Evolutionary conservation across 768 basidiomycete species (phyloP).

Genomic region (Chalciporus piperatus): DNA sequence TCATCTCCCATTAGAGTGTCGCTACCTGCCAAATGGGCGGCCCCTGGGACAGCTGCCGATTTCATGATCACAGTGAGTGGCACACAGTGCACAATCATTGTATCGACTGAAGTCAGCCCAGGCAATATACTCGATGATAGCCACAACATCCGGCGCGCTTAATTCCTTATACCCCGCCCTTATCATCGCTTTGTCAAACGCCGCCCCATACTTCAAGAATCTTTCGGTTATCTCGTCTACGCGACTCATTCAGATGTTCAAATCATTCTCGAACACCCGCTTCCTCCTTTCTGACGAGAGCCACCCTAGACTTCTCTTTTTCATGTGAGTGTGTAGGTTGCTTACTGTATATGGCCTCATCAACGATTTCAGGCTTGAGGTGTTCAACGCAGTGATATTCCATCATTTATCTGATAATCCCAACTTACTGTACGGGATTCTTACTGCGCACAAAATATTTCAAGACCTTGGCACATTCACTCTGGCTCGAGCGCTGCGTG

Average conservation of each 20-base stretch:
- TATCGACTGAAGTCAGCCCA: conserved; percentile 29
- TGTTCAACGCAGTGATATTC: conserved; percentile 82
- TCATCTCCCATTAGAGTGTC: conserved; percentile 60
- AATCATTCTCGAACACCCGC: conserved; percentile 84
- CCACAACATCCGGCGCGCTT: conserved; percentile 79
- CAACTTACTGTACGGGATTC: conserved; percentile 81
- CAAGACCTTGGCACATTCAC: conserved; percentile 93
- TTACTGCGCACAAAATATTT: conserved; percentile 81
- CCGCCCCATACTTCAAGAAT: conserved; percentile 81
- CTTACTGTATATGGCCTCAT: background rate
- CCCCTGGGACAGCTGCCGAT: conserved; percentile 73
- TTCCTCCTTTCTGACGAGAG: conserved; percentile 94
- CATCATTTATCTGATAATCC: conserved; percentile 82
- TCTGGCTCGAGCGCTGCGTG: conserved; percentile 76
- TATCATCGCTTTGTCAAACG: conserved; percentile 86
- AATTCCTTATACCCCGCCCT: conserved; percentile 90
- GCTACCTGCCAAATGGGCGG: conserved; percentile 75
- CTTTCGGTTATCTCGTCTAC: conserved; percentile 80
- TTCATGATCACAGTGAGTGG: conserved; percentile 79
- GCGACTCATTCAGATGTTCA: conserved; percentile 83
- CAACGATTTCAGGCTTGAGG: conserved; percentile 64
- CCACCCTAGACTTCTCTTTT: conserved; percentile 89
- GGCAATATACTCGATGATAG: conserved; percentile 88
- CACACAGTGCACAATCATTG: background rate
- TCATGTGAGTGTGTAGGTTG: conserved; percentile 55